Evolutionary conservation across 2,329 filamentous ascomycete species (phyloP).

Genomic region (Stachybotrys echinatus): DNA sequence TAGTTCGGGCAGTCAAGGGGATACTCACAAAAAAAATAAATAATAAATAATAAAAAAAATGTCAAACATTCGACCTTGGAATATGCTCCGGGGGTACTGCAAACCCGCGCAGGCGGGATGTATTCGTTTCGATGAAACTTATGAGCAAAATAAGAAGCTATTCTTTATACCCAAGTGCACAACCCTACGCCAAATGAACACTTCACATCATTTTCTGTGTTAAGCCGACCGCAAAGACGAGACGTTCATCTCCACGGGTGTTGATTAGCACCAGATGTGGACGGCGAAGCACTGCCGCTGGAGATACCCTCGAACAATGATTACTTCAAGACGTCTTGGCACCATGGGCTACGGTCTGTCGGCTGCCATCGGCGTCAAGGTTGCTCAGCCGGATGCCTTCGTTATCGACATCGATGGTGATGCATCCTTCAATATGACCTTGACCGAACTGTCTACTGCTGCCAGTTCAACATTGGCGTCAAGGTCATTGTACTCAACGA

Average conservation of each 20-base stretch:
- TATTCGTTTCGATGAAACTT: no score
- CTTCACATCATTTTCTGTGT: no score
- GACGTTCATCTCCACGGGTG: conserved; percentile 87
- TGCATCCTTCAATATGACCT: conserved; percentile 98
- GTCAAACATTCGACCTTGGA: no score
- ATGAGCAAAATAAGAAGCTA: no score
- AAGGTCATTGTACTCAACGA: conserved; percentile 94
- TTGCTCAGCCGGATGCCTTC: conserved; percentile 67
- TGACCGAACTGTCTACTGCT: conserved; percentile 90
- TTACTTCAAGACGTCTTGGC: conserved; percentile 90
- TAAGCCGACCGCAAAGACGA: conserved; percentile 72
- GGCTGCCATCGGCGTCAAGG: conserved; percentile 92
- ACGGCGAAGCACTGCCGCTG: conserved; percentile 94
- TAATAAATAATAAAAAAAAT: no score
- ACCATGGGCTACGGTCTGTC: conserved; percentile 91
- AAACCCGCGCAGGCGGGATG: no score
- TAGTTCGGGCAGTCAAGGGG: no score
- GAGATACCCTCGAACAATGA: conserved; percentile 86
- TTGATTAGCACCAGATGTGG: conserved; percentile 99
- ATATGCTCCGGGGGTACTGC: no score
- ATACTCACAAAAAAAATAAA: no score
- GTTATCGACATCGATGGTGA: conserved; percentile 97
- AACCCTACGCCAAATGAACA: no score
- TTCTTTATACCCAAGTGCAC: no score
- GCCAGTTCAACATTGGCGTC: conserved; percentile 95